Evolutionary conservation across 495 filamentous ascomycete species (phyloP), one percentile per base, ranked within the genome.

Genomic region (Darksidea phi): DNA sequence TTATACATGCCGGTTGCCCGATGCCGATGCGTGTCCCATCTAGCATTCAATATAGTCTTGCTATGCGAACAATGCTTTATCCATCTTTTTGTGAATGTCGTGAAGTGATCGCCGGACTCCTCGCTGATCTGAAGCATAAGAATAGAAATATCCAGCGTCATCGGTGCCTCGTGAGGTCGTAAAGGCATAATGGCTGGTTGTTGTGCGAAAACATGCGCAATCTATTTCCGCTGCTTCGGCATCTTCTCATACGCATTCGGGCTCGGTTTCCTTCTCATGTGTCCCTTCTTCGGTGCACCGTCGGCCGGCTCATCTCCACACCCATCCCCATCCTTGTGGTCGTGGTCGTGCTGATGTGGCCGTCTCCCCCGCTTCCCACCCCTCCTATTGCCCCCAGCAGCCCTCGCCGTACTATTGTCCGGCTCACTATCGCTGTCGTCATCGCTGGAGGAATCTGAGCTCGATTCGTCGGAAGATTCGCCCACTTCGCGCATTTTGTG

Each of bases 201-300:
- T 53, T 3, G 26, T 49, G 18, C 15, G 8, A 36, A 28, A 12
- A 24, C 25, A 20, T 15, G n/a, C 42, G 23, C 7, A 6, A 8
- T 18, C 50, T 63, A 68, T 28, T 63, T 63, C 32, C 43, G 57
- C 45, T 43, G 41, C 15, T 86, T 89, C 1, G 93, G 91, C 80
- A 90, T 85, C 74, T 88, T 92, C 77, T 97, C 94, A 73, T 98
- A 97, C 0, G 93, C 94, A 77, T 98, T 98, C 48, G 90, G 90
- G 67, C 88, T 93, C 3, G 85, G 83, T 54, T 80, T 86, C 61
- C 87, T 81, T 11, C 36, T 56, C 15, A 49, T 50, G 20, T 49
- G 55, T 12, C 38, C 32, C 17, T 45, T 46, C n/a, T 48, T 77
- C 53, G 72, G 77, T 71, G 68, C 72, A 56, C 77, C 79, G 67